Percentiles rank a stretch among this genome's conserved stretches.
phyloP scores from a whole-genome alignment of 2,329 filamentous ascomycete genomes.

The Pseudocercospora macadamiae region DNA sequence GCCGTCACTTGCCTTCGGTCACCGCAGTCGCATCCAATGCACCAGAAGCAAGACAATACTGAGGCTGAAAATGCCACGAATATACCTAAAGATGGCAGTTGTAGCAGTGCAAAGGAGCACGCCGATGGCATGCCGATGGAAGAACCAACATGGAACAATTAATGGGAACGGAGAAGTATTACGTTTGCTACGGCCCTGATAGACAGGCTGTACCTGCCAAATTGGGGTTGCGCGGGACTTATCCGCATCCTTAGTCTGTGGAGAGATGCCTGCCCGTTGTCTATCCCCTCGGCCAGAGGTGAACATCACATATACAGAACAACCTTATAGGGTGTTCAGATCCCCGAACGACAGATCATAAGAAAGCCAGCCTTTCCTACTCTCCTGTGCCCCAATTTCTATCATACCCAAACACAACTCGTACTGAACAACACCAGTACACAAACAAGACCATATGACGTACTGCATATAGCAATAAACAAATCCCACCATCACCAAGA shows the following conservation, averaged over 20 bases:
- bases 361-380: not conserved
- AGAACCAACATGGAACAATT: too few species aligned
- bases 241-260: not conserved
- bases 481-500: too few species aligned
- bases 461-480: too few species aligned
- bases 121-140: too few species aligned
- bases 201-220: too few species aligned
- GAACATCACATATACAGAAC: not conserved
- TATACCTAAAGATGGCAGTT: not conserved
- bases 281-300: not conserved
- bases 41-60: not conserved
- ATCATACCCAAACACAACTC: too few species aligned
- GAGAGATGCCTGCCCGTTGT: slow-evolving; percentile 1
- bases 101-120: too few species aligned
- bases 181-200: too few species aligned
- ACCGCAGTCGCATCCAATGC: not conserved
- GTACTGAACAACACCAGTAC: not conserved
- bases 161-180: too few species aligned
- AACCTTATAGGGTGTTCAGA: not conserved
- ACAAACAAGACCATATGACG: too few species aligned
- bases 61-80: not conserved
- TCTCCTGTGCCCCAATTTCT: too few species aligned
- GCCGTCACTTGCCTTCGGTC: not conserved
- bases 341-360: not conserved
- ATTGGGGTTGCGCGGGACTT: too few species aligned